phyloP scores from a whole-genome alignment of 2,329 filamentous ascomycete genomes.

The Trichoderma aggressivum region DNA sequence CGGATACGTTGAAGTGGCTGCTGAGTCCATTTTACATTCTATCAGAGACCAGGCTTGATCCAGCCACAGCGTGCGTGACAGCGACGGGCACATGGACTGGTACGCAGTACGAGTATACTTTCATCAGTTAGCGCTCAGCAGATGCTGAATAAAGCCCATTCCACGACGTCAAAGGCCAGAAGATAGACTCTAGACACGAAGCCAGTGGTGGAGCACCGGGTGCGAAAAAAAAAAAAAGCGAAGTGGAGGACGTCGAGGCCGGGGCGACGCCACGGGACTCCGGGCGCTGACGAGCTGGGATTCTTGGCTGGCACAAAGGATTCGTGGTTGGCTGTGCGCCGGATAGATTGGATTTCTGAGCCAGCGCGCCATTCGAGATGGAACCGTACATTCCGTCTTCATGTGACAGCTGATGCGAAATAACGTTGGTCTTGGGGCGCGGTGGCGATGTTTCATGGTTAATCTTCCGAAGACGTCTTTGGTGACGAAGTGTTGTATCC shows the following conservation, averaged over 20 bases:
- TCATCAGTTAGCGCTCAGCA: neutral
- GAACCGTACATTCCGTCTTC: neutral
- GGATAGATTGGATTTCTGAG: neutral
- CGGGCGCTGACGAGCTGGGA: slow-evolving; percentile 14
- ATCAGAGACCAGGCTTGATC: neutral
- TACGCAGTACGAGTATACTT: neutral
- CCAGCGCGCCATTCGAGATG: neutral
- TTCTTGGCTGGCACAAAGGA: neutral
- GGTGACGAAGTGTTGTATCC: neutral
- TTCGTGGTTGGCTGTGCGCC: neutral
- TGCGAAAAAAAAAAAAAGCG: neutral
- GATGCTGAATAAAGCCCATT: neutral
- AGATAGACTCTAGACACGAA: neutral
- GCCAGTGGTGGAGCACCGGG: slow-evolving; percentile 7
- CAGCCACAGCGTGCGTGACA: neutral
- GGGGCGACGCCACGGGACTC: slow-evolving; percentile 18
- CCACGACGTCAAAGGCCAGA: neutral
- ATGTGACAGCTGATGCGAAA: neutral
- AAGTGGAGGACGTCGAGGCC: slow-evolving; percentile 11
- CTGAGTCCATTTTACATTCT: neutral
- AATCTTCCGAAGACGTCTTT: neutral
- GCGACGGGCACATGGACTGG: neutral
- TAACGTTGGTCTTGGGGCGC: neutral
- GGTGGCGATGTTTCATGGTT: neutral
- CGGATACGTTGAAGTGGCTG: neutral